Evolutionary conservation across 169 alveolate species (phyloP).

Genomic region (Eimeria praecox): DNA sequence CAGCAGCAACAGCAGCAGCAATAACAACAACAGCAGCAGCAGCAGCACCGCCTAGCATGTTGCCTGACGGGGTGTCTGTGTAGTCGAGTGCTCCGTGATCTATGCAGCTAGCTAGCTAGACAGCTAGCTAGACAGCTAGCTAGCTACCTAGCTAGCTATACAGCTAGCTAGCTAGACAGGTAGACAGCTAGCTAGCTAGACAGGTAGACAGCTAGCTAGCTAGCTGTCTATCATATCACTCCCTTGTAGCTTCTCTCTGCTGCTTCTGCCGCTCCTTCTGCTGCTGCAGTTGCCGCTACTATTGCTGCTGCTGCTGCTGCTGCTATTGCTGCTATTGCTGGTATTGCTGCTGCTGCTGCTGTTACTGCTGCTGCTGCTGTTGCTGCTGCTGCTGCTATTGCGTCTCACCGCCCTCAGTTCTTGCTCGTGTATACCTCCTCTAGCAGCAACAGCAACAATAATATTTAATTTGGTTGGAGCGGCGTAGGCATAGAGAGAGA

Average conservation of each 20-base stretch:
- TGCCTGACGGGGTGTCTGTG: too few species aligned
- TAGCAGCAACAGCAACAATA: constrained; percentile 47
- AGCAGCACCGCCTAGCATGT: too few species aligned
- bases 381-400: neutral
- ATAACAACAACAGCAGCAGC: too few species aligned
- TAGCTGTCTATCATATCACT: too few species aligned
- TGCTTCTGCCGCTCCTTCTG: too few species aligned
- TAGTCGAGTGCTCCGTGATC: neutral
- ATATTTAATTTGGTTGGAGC: constrained; percentile 74
- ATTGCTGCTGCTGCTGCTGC: neutral
- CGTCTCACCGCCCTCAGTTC: neutral
- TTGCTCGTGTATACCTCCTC: neutral
- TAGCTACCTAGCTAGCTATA: too few species aligned
- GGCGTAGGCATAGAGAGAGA: constrained; percentile 66
- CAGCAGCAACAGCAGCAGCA: too few species aligned
- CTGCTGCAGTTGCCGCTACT: neutral
- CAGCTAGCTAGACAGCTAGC: too few species aligned
- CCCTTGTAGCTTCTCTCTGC: too few species aligned
- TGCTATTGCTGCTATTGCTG: neutral
- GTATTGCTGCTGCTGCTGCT: neutral
- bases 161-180: too few species aligned
- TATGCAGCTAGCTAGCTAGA: constrained; percentile 7
- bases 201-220: too few species aligned
- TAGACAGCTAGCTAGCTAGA: too few species aligned
- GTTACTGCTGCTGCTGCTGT: neutral